Evolutionary conservation across 1,284 basidiomycete species (phyloP), one percentile per base, ranked within the genome.

Genomic region (Cryptococcus deneoformans): DNA sequence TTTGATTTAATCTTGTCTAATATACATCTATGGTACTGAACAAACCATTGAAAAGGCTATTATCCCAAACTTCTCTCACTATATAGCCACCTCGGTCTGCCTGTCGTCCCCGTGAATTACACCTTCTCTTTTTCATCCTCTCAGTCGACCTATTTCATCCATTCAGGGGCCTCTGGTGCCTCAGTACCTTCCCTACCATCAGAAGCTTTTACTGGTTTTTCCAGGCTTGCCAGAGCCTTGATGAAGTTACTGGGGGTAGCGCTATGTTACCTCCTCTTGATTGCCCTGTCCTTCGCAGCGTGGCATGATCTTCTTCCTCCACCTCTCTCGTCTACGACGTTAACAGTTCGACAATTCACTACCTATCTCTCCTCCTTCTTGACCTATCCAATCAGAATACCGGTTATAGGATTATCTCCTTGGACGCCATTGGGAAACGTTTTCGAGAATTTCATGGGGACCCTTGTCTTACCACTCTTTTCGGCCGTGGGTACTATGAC

Each of bases 81-180:
- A 11, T 89, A 89, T 74, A 50, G 55, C 81, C 42, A 84, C 85
- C 57, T 75, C 70, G 36, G 84, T 5, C 56, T 76, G 5, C 60
- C 65, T 6, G 52, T 73, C 61, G 78, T 79, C 8, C 69, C 77
- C 46, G 72, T 80, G 5, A 80, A 86, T 67, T 89, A 87, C 64
- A 81, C 84, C 2, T 89, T 87, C 69, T 87, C 87, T 0, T 89
- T 89, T 76, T 84, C 86, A 10, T 73, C 75, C 20, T 72, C 85
- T 49, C 59, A 70, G 16, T 70, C 73, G 36, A 50, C 64, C n/a
- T 81, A 81, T 38, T 80, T 86, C 68, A 83, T 87, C 50, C 86
- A 89, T 71, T 83, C 86, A 46, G 87, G 87, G 5, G 75, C 79
- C 0, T 86, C 84, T 8, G 87, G 87, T 3, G 72, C 76, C 12